A percentile compares a stretch with the other conserved stretches of the same genome.
Conservation (phyloP, 225 moss, liverwort and hornwort species). For the Sphagnum contortum region DNA sequence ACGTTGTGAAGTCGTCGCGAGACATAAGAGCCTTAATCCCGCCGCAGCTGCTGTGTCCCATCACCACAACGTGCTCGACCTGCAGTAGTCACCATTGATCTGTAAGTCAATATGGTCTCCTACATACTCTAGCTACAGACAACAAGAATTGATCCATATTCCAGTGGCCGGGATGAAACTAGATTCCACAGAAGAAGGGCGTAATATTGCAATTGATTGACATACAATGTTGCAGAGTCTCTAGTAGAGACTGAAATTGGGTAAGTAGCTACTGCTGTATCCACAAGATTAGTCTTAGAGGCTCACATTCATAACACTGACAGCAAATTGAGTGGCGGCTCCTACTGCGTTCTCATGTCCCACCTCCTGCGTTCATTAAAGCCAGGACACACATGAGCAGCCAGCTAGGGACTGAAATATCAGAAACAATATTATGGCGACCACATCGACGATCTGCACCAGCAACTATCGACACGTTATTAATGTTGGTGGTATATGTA, state of each 20-base stretch:
- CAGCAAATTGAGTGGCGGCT: constrained; percentile 26
- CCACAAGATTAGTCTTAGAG: not conserved
- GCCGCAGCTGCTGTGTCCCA: constrained; percentile 60
- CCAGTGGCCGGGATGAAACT: not conserved
- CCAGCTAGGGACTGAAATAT: too few species aligned
- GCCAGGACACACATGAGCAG: too few species aligned
- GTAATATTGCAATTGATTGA: not conserved
- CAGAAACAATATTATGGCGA: too few species aligned
- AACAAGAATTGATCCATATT: not conserved
- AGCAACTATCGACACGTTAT: too few species aligned
- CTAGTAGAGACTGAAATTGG: not conserved
- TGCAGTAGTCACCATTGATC: constrained; percentile 1
- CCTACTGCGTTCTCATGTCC: constrained; percentile 17
- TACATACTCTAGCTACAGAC: too few species aligned
- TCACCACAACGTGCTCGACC: constrained; percentile 59
- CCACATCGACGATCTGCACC: too few species aligned
- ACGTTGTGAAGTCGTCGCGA: constrained; percentile 10
- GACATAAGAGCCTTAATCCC: constrained; percentile 59
- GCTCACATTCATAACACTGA: constrained; percentile 25
- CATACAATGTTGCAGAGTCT: not conserved
- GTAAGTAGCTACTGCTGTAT: not conserved
- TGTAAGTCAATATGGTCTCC: too few species aligned
- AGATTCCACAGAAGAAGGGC: not conserved
- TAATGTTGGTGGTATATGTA: too few species aligned
- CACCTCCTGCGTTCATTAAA: constrained; percentile 1